Conservation (phyloP, 2,329 filamentous ascomycete genomes). For the Elsinoe arachidis region DNA sequence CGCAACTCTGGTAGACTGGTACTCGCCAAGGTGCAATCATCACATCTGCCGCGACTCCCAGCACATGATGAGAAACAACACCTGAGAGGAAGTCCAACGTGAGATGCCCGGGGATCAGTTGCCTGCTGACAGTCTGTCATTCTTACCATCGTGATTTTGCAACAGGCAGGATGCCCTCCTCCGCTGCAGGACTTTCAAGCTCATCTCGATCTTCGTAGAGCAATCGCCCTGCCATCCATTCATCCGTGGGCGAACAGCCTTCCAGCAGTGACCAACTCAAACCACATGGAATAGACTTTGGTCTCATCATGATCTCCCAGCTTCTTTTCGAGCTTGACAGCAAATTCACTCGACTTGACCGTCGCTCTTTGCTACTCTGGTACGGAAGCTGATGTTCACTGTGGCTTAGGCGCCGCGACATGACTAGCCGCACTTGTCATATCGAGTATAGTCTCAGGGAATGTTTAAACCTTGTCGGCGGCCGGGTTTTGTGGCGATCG, state of each 20-base stretch:
- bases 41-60: neutral
- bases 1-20: slow-evolving; percentile 4
- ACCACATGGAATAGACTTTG: neutral
- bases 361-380: neutral
- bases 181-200: neutral
- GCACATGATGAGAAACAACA: neutral
- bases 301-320: slow-evolving; percentile 2
- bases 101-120: neutral
- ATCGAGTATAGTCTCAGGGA: slow-evolving; percentile 1
- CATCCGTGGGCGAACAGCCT: neutral
- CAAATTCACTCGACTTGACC: neutral
- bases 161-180: no score
- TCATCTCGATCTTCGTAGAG: neutral
- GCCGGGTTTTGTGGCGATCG: slow-evolving; percentile 8
- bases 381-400: slow-evolving; percentile 11
- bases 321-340: slow-evolving; percentile 1
- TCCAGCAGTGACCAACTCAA: neutral
- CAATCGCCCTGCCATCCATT: neutral
- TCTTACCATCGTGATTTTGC: no score
- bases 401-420: slow-evolving; percentile 4
- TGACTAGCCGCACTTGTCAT: slow-evolving; percentile 8
- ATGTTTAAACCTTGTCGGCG: neutral
- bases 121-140: no score
- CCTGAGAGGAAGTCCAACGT: neutral
- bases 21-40: slow-evolving; percentile 10